Base-by-base conservation (phyloP, 352 stramenopile species). In the Globisporangium perplexum region DNA sequence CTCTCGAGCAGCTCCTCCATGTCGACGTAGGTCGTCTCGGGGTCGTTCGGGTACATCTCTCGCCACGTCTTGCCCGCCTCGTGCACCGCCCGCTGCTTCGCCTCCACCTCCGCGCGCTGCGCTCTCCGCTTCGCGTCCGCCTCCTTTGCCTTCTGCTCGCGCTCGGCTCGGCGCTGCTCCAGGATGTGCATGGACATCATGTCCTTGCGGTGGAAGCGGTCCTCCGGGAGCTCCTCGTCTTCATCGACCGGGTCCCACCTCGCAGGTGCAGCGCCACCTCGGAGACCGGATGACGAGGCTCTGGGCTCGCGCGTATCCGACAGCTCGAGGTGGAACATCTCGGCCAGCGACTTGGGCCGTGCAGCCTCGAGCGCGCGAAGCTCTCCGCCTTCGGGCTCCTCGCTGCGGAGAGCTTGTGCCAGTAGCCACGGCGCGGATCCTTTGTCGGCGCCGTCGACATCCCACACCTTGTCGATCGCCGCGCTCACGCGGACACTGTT, bases 181-280 rank as follows among this genome's bases (percentile, higher is more conserved):
- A 93, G 63, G 66, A 88, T 88, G 53, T 89, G 81, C 80, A 93
- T 91, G 14, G 83, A 93, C 72, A 93, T 77, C 77, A 93, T 88
- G 57, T 93, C 78, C 43, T 83, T 81, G 43, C 73, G 74, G 31
- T 93, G 83, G 54, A 89, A 93, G 12, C 67, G 55, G n/a, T 93
- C 78, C 50, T 93, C 77, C 1, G 83, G 80, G 3, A 93, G 71
- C 49, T 91, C 78, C 60, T 88, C 77, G 26, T 90, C 77, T 42
- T 92, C 77, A 31, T 79, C 57, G 30, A 89, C 78, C 28, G 72
- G 76, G n/a, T 88, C 77, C 71, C 66, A 87, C 41, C 47, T 64
- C 26, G 63, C 24, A 50, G 56, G 14, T 43, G 43, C 30, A 38
- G 30, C 4, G 39, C 41, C 28, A 41, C 38, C 36, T 12, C 11